Percentiles rank a stretch among this genome's conserved stretches.
phyloP scores from a whole-genome alignment of 768 basidiomycete genomes.

The Trametes cubensis region DNA sequence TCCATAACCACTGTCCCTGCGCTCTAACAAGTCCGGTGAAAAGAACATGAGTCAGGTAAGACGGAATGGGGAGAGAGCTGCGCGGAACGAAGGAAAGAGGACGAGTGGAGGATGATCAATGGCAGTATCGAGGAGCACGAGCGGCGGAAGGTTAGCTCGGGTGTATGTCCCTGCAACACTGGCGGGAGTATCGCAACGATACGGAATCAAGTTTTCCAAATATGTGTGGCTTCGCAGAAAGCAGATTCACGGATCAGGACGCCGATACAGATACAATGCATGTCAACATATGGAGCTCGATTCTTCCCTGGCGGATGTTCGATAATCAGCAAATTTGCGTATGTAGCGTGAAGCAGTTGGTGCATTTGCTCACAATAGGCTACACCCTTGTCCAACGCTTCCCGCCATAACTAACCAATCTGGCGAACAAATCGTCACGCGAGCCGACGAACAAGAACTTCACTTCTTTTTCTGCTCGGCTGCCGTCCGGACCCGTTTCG shows the following conservation, averaged over 20 bases:
- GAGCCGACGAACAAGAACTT: constrained; percentile 61
- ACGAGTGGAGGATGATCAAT: too few species aligned
- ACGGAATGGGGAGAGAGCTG: too few species aligned
- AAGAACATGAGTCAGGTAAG: constrained; percentile 65
- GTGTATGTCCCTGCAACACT: not conserved
- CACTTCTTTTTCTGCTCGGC: constrained; percentile 48
- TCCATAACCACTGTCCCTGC: constrained; percentile 85
- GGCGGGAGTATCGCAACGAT: not conserved
- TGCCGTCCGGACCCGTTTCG: constrained; percentile 32
- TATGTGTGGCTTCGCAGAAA: not conserved
- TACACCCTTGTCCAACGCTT: constrained; percentile 47
- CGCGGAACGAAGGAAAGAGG: too few species aligned
- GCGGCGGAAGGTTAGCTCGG: not conserved
- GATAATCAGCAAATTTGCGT: not conserved
- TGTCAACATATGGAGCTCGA: not conserved
- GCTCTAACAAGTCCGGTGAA: constrained; percentile 76
- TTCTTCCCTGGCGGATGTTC: not conserved
- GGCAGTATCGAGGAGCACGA: too few species aligned
- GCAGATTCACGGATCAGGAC: not conserved
- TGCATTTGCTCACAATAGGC: not conserved
- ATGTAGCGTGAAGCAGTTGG: not conserved
- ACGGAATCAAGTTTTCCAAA: not conserved
- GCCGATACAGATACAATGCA: not conserved
- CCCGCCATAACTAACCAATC: constrained; percentile 56
- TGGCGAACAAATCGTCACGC: constrained; percentile 68